Base-by-base conservation (phyloP, 2,329 filamentous ascomycete genomes). In the Alternaria triticimaculans region DNA sequence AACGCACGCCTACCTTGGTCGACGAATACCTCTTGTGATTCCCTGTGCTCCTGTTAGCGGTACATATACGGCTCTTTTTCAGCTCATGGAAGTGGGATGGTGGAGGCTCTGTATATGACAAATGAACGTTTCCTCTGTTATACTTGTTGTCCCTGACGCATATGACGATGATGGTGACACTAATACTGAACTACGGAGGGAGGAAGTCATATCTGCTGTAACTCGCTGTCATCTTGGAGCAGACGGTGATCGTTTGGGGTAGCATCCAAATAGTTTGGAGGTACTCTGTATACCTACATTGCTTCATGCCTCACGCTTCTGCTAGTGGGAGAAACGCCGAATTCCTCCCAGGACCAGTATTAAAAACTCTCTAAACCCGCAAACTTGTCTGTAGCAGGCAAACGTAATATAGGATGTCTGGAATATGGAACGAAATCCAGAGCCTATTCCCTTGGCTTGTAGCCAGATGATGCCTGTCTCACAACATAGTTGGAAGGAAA, bases 1-100 rank as follows among this genome's bases (percentile, higher is more conserved):
- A 57, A 57, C 59, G 59, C 54, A 60, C 58, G 58, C 57, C 60
- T 66, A 43, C 46, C 37, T 50, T 25, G 53, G 43, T 53, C 28
- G 30, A 60, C 53, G 48, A 55, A 49, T 54, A 57, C 63, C 66
- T 58, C 55, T 58, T 66, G 64, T 67, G 69, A 72, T 72, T 67
- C 71, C 68, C 65, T 65, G 67, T 71, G 67, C 60, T 64, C 64
- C 58, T 69, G 66, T 73, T 70, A 72, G 73, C 72, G 71, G 68
- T 72, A 69, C 68, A 72, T 71, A 69, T 51, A 64, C 63, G 57
- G 63, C 60, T 66, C 60, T 58, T 62, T 67, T 63, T 50, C 69
- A 58, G 58, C 66, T 57, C 66, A 65, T 63, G 63, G 60, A 51
- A 55, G 45, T 50, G 37, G 33, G 54, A 46, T 51, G 54, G 50